phyloP scores from a whole-genome alignment of 768 basidiomycete species.

The Leccinum aurantiacum region DNA sequence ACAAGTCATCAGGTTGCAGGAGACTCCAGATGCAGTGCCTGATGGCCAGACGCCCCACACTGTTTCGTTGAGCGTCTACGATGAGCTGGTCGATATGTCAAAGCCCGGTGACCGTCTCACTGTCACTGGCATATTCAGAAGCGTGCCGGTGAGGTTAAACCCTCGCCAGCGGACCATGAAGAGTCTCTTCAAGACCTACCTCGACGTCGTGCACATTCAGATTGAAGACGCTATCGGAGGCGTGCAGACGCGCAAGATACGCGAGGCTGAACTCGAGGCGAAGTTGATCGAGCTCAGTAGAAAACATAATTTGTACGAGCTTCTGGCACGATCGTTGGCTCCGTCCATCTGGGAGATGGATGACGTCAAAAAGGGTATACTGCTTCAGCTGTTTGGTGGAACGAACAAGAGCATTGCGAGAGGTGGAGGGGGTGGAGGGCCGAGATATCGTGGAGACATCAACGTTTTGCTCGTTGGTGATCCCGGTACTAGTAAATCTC shows the following conservation, averaged over 20 bases:
- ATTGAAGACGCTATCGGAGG: slow-evolving; percentile 48
- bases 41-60: slow-evolving; percentile 99
- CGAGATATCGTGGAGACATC: slow-evolving; percentile 96
- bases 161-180: slow-evolving; percentile 89
- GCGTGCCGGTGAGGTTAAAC: slow-evolving; percentile 93
- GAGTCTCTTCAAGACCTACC: slow-evolving; percentile 95
- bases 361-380: slow-evolving; percentile 97
- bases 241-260: slow-evolving; percentile 35
- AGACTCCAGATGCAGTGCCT: slow-evolving; percentile 96
- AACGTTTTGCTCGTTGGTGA: slow-evolving; percentile 97
- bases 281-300: slow-evolving; percentile 72
- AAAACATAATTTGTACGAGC: slow-evolving; percentile 81
- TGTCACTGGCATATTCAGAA: slow-evolving; percentile 92
- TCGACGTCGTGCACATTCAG: slow-evolving; percentile 92
- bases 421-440: slow-evolving; percentile 94
- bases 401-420: slow-evolving; percentile 94
- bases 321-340: slow-evolving; percentile 81
- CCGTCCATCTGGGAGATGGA: slow-evolving; percentile 99
- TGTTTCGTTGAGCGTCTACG: slow-evolving; percentile 95
- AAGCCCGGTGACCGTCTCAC: slow-evolving; percentile 94
- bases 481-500: slow-evolving; percentile 95
- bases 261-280: slow-evolving; percentile 73
- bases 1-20: slow-evolving; percentile 93
- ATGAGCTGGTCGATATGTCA: slow-evolving; percentile 93
- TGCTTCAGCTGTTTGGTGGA: slow-evolving; percentile 95